Evolutionary conservation across 2,329 filamentous ascomycete genomes (phyloP), one percentile per base, ranked within the genome.

Genomic region (Chaetomium sp.): DNA sequence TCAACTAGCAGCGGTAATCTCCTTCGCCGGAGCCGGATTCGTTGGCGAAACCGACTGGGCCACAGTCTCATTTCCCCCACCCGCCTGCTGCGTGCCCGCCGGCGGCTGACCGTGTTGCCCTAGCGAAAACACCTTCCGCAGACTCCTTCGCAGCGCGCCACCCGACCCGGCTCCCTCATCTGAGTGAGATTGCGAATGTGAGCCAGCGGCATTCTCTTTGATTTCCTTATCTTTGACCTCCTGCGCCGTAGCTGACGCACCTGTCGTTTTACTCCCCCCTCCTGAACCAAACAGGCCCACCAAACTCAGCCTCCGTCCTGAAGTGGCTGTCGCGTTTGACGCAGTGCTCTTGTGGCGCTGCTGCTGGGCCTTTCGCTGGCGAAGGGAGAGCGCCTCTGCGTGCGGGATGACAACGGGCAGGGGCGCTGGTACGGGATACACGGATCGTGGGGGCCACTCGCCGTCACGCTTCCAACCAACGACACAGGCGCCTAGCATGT

Each of bases 391-490:
- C 59, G 77, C 69, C 65, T 80, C 75, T 46, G 76, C 63, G 47
- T 78, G 19, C 19, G 19, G 19, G 19, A 27, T 66, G 14, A 74
- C 73, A 0, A 77, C 12, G 12, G 14, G 69, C 1, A 45, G 37
- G 10, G 60, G 57, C 3, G 58, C 47, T 0, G 62, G 55, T 0
- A 53, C 33, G 3, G 57, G 45, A 27, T 61, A 57, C 1, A 38
- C 47, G 1, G 60, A 43, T 62, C 81, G 82, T 1, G 88, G 89
- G 4, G 92, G 91, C 92, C 92, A 97, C 70, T 96, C 89, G 12
- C 91, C 91, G 65, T 94, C 89, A 42, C 89, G 80, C 70, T 95
- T 95, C 92, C 92, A 96, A 44, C 92, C 92, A 34, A 87, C 79
- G 0, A 97, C 91, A 61, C 92, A 88, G 10, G 89, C 84, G 8